Evolutionary conservation across 441 rosid species (phyloP), one percentile per base, ranked within the genome.

Genomic region (Jatropha podagrica): DNA sequence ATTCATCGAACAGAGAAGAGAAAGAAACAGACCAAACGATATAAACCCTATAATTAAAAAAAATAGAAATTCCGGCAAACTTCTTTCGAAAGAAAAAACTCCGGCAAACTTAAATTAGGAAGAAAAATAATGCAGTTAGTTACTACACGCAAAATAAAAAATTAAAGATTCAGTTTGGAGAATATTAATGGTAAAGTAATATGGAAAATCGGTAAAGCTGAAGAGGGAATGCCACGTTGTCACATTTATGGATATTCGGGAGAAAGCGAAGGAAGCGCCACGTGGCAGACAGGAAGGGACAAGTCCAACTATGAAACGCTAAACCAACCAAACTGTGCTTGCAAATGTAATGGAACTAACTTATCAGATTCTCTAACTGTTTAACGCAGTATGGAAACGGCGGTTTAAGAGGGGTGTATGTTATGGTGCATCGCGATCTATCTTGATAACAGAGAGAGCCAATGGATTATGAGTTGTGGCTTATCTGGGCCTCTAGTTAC

Each of bases 211-310:
- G 52, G n/a, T 1, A 9, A 15, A 26, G 68, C 20, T 52, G 58
- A 52, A 13, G 5, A 7, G 41, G 51, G 32, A 65, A 60, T 70
- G 79, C 70, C 84, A 82, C 81, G 82, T 51, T 46, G 67, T 48
- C n/a, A n/a, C 17, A n/a, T 75, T 54, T 32, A 20, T 8, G n/a
- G 4, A 49, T 3, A 17, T 37, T 58, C 3, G 7, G 44, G 75
- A 32, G 69, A 52, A 1, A 12, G 84, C 79, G 54, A 65, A 41
- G 80, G 68, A 64, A 46, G 15, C 17, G 48, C 77, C 83, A 86
- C 84, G 87, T 84, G 90, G 84, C 78, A 3, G 1, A 18, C 77
- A 59, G 9, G 1, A 3, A 78, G 72, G 51, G 68, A 68, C 48
- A 66, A 60, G 58, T 32, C 46, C 44, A 72, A 40, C 26, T 69